Conservation (phyloP, 371 early-diverging fungal genomes). For the Paraphysoderma sedebokerense region DNA sequence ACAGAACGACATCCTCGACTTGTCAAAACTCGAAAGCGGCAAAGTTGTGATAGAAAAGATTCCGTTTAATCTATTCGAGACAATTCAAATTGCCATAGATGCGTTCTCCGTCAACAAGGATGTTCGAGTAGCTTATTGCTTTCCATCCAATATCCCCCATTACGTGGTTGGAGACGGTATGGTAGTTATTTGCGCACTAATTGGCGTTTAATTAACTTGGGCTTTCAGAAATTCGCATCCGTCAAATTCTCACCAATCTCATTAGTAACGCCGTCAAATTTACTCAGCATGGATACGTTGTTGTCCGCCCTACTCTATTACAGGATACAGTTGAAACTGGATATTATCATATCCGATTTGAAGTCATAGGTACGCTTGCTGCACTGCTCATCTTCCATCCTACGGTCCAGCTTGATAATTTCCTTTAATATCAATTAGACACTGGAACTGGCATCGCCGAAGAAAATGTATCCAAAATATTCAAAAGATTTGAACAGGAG, state of each 20-base stretch:
- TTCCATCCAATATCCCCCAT: too few relatives aligned
- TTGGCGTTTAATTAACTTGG: too few relatives aligned
- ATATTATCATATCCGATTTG: too few relatives aligned
- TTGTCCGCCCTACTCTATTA: too few relatives aligned
- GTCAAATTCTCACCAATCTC: constrained; percentile 1
- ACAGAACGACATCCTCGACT: not conserved
- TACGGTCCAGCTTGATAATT: too few relatives aligned
- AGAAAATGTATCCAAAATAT: not conserved
- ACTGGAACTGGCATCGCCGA: constrained; percentile 2
- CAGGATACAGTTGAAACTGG: too few relatives aligned
- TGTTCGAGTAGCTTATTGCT: too few relatives aligned
- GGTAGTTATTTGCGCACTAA: too few relatives aligned
- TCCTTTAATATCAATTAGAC: too few relatives aligned
- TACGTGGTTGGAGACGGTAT: not conserved
- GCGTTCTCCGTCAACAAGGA: too few relatives aligned
- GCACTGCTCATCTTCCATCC: too few relatives aligned
- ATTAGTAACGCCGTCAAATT: constrained; percentile 1
- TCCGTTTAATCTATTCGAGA: not conserved
- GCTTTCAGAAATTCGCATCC: not conserved
- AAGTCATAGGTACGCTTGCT: too few relatives aligned
- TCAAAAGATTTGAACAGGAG: constrained; percentile 3
- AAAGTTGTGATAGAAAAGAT: not conserved
- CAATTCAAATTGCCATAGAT: not conserved
- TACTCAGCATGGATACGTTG: not conserved
- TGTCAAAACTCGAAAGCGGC: not conserved